Evolutionary conservation across 164 flowering plant genomes (phyloP), one percentile per base, ranked within the genome.

Genomic region (Piper longum): DNA sequence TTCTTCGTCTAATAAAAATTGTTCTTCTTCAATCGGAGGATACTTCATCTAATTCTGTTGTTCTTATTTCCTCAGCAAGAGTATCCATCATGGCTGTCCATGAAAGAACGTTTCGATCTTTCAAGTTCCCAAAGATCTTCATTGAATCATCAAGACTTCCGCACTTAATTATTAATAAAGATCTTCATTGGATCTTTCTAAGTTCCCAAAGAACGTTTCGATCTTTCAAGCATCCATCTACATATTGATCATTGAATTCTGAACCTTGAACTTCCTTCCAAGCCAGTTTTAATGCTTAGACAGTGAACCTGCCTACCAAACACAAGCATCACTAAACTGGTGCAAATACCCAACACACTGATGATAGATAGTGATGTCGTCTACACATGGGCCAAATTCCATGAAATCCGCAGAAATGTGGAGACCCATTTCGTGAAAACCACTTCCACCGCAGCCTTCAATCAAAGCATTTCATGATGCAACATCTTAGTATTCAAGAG

Each of bases 41-140:
- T 26, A 26, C 36, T 26, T 26, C 36, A 26, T 26, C 2, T 26
- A 48, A 41, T 60, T 61, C 57, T 41, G 41, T 39, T 43, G 52
- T 44, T 48, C 68, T 52, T 19, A 72, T 68, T 48, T 62, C 65
- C 44, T 65, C 64, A 14, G 69, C 69, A n/a, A 72, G 9, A 51
- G 69, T 69, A 62, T 72, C 72, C 54, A 72, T 72, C 68, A 72
- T 65, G 1, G 69, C 43, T 4, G 72, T 72, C 75, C 75, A 65
- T 61, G 72, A 72, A 62, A 72, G 19, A 43, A 68, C 56, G 42
- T 56, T 68, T 45, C 60, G 61, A n/a, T 68, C 48, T 58, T 60
- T 45, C 63, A 72, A 61, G 26, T 48, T 19, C 1, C n/a, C 41
- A 57, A 72, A 68, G 61, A 65, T 42, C 64, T 62, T 65, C 16